These are phyloP conservation scores for Neonectria ditissima DNA, from an alignment of 2,329 filamentous ascomycete genomes.

Conservation along the genomic window DNA sequence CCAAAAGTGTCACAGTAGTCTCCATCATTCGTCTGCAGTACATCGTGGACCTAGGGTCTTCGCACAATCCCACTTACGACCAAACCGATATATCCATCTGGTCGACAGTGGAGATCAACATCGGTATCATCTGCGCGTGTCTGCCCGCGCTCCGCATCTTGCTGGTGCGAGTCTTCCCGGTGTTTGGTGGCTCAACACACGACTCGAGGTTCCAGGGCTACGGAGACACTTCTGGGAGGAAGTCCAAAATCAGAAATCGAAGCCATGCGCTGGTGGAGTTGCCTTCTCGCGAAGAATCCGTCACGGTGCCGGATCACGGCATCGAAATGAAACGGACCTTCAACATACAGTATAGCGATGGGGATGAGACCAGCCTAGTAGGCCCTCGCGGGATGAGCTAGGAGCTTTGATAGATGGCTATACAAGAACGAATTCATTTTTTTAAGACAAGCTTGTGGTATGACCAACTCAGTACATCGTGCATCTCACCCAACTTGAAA, in stretches of 20 bases:
- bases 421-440: too few relatives aligned
- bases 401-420: neutral
- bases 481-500: too few relatives aligned
- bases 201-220: constrained; percentile 41
- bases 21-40: constrained; percentile 46
- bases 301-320: constrained; percentile 29
- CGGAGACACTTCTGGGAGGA: constrained; percentile 33
- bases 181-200: constrained; percentile 36
- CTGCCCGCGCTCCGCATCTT: constrained; percentile 49
- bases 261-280: constrained; percentile 33
- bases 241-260: constrained; percentile 34
- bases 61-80: constrained; percentile 46
- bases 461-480: too few relatives aligned
- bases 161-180: constrained; percentile 45
- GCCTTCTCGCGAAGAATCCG: constrained; percentile 30
- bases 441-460: too few relatives aligned
- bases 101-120: constrained; percentile 51
- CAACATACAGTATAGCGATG: constrained; percentile 37
- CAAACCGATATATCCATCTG: constrained; percentile 46
- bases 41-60: constrained; percentile 43
- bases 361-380: constrained; percentile 29
- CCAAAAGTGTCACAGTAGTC: constrained; percentile 46
- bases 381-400: neutral
- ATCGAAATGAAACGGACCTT: constrained; percentile 40
- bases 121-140: constrained; percentile 52